Evolutionary conservation across 768 basidiomycete genomes (phyloP).

Genomic region (Pulveroboletus sp.): DNA sequence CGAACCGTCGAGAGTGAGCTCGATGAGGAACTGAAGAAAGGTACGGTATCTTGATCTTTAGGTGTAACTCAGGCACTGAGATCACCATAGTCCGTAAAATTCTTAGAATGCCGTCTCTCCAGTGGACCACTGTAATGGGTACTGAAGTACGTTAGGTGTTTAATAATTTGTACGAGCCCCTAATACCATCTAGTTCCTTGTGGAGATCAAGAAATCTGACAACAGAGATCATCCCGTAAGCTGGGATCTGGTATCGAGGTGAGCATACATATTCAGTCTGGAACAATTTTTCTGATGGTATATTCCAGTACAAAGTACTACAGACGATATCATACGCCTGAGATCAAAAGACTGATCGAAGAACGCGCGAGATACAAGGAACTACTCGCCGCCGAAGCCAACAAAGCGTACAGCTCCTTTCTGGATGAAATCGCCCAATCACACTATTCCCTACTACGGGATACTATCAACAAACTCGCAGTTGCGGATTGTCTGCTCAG

Average conservation of each 20-base stretch:
- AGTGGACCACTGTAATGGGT: constrained; percentile 61
- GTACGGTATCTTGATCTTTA: constrained; percentile 36
- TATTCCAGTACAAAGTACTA: constrained; percentile 60
- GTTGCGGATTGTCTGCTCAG: constrained; percentile 84
- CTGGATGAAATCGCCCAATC: constrained; percentile 63
- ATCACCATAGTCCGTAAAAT: constrained; percentile 57
- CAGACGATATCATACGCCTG: constrained; percentile 75
- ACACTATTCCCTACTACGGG: constrained; percentile 67
- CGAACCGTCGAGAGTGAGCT: constrained; percentile 67
- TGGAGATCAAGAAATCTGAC: constrained; percentile 69
- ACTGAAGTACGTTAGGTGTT: constrained; percentile 56
- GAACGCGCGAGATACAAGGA: constrained; percentile 77
- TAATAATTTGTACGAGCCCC: background rate
- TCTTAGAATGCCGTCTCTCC: constrained; percentile 66
- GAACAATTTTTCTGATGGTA: background rate
- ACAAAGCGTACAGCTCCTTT: constrained; percentile 63
- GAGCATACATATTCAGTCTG: background rate
- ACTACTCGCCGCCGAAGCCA: constrained; percentile 60
- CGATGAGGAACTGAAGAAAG: constrained; percentile 62
- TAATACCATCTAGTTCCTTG: constrained; percentile 52
- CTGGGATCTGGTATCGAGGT: constrained; percentile 73
- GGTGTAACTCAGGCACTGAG: constrained; percentile 2
- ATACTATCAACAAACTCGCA: constrained; percentile 77
- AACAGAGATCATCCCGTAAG: constrained; percentile 41
- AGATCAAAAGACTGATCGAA: constrained; percentile 54